Conservation (phyloP, 768 basidiomycete species). For the Calvatia gigantea region DNA sequence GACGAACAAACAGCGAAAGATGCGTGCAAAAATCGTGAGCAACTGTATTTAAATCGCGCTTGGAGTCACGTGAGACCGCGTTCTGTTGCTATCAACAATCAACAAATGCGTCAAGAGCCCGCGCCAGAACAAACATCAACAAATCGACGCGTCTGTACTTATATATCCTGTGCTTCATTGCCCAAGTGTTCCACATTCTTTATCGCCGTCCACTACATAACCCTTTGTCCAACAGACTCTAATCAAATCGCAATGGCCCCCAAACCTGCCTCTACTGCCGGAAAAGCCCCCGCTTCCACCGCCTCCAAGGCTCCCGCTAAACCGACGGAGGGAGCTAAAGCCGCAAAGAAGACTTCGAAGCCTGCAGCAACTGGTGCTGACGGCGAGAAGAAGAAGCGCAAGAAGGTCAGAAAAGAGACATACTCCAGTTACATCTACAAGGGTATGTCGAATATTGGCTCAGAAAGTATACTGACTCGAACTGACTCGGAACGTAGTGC, state of each 20-base stretch:
- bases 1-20: too few relatives aligned
- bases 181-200: slow-evolving; percentile 5
- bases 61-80: slow-evolving; percentile 9
- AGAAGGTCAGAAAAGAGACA: slow-evolving; percentile 87
- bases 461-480: not conserved
- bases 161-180: not conserved
- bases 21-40: slow-evolving; percentile 11
- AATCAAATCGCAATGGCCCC: slow-evolving; percentile 58
- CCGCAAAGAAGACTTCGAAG: slow-evolving; percentile 76
- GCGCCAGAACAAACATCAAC: slow-evolving; percentile 9
- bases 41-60: slow-evolving; percentile 32
- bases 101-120: slow-evolving; percentile 5
- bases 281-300: slow-evolving; percentile 70
- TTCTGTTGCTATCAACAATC: slow-evolving; percentile 10
- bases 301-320: slow-evolving; percentile 74
- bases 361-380: slow-evolving; percentile 52
- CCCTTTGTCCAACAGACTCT: not conserved
- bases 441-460: slow-evolving; percentile 41
- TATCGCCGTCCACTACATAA: slow-evolving; percentile 21
- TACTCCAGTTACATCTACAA: slow-evolving; percentile 96
- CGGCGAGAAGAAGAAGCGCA: slow-evolving; percentile 80
- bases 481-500: slow-evolving; percentile 45
- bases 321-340: slow-evolving; percentile 58
- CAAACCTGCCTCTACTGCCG: slow-evolving; percentile 79
- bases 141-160: slow-evolving; percentile 12